A percentile compares a stretch with the other conserved stretches of the same genome.
Evolutionary conservation across 305 asterid genomes (phyloP).

Genomic region (Solanum hybrid): DNA sequence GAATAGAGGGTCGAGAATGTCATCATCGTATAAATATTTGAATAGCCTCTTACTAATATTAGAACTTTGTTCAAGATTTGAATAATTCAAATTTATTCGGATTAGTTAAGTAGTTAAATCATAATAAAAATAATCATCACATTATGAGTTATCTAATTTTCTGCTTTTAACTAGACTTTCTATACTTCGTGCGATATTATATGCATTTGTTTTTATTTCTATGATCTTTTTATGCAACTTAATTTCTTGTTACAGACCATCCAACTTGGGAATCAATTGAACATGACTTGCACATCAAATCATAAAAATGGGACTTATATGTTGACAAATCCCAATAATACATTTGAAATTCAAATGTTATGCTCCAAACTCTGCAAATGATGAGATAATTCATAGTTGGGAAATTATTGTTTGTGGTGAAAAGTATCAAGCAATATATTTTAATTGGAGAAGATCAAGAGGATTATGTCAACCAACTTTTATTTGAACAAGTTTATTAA

Average conservation of each 20-base stretch:
- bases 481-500: not conserved
- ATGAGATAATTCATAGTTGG: constrained; percentile 12
- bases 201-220: not conserved
- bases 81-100: not conserved
- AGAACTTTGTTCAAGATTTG: not conserved
- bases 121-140: not conserved
- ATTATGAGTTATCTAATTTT: not conserved
- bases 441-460: not conserved
- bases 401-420: not conserved
- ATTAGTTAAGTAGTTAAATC: not conserved
- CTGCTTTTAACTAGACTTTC: not conserved
- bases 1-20: not conserved
- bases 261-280: constrained; percentile 32
- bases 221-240: not conserved
- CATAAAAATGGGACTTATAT: constrained; percentile 34
- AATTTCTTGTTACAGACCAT: constrained; percentile 33
- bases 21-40: not conserved
- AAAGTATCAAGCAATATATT: not conserved
- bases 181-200: not conserved
- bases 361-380: constrained; percentile 63
- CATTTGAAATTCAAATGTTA: constrained; percentile 37
- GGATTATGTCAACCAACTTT: not conserved
- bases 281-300: constrained; percentile 54
- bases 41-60: not conserved
- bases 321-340: constrained; percentile 16